A percentile compares a stretch with the other conserved stretches of the same genome.
These are phyloP conservation scores for Priceomyces carsonii DNA, from an alignment of 805 yeast species.

Conservation along the genomic window DNA sequence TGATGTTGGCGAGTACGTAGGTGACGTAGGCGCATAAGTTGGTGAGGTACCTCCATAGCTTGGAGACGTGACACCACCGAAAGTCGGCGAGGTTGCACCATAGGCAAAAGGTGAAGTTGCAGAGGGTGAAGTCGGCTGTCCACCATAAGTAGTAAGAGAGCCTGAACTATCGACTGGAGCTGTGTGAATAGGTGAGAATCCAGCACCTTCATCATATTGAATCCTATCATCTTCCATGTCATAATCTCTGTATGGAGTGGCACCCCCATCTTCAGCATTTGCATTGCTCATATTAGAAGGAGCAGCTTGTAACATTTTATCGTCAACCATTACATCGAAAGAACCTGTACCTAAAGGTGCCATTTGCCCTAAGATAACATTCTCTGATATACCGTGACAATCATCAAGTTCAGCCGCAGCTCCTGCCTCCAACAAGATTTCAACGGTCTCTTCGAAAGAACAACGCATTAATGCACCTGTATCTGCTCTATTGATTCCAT, in stretches of 20 bases:
- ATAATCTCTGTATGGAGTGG: conserved; percentile 84
- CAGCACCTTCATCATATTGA: conserved; percentile 68
- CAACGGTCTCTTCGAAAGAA: conserved; percentile 99
- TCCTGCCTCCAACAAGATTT: conserved; percentile 95
- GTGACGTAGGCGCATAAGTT: conserved; percentile 62
- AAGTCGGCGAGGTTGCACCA: conserved; percentile 49
- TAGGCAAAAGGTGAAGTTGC: conserved; percentile 61
- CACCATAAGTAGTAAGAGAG: conserved; percentile 88
- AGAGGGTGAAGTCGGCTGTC: conserved; percentile 51
- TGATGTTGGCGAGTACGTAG: conserved; percentile 58
- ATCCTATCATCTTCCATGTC: conserved; percentile 61
- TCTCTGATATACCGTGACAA: conserved; percentile 98
- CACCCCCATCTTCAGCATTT: conserved; percentile 61
- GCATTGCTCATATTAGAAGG: conserved; percentile 47
- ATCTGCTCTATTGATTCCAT: conserved; percentile 97
- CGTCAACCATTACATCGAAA: conserved; percentile 93
- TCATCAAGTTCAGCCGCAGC: conserved; percentile 97
- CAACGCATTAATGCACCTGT: conserved; percentile 99
- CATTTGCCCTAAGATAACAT: conserved; percentile 95
- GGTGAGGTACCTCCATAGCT: conserved; percentile 78
- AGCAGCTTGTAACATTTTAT: conserved; percentile 69
- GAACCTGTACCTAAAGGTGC: conserved; percentile 99
- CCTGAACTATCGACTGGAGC: conserved; percentile 77
- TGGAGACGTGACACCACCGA: conserved; percentile 54
- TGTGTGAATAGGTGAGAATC: conserved; percentile 92